These are phyloP conservation scores for Fusarium sp. DNA, from an alignment of 2,329 filamentous ascomycete species.

Conservation along the genomic window DNA sequence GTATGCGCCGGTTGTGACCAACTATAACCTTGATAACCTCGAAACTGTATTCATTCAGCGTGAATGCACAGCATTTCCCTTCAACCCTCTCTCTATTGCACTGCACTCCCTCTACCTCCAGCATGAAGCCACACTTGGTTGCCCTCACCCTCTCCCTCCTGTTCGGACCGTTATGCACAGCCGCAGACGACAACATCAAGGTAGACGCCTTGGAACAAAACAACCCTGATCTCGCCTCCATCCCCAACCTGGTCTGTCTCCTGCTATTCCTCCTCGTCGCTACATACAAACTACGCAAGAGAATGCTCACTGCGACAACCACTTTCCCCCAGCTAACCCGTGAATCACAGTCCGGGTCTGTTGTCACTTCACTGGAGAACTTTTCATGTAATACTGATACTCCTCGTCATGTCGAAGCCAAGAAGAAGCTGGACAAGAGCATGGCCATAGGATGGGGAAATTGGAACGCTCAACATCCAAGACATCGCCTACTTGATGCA, in stretches of 20 bases:
- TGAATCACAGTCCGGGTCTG: conserved; percentile 15
- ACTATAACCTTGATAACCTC: conserved; percentile 3
- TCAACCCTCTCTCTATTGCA: not conserved
- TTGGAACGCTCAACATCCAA: conserved; percentile 50
- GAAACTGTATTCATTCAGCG: not conserved
- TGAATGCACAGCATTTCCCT: not conserved
- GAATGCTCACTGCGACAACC: not conserved
- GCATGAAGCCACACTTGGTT: conserved; percentile 9
- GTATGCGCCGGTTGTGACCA: not conserved
- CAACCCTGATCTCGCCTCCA: conserved; percentile 15
- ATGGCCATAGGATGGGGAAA: conserved; percentile 44
- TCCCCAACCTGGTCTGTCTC: conserved; percentile 31
- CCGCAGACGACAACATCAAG: conserved; percentile 19
- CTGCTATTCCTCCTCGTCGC: not conserved
- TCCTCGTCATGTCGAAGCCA: conserved; percentile 45
- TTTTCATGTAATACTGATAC: conserved; percentile 29
- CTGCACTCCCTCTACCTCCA: not conserved
- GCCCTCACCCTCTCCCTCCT: conserved; percentile 15
- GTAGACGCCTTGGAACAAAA: conserved; percentile 10
- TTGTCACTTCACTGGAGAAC: conserved; percentile 42
- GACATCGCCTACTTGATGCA: conserved; percentile 53
- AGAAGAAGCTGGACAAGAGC: conserved; percentile 43
- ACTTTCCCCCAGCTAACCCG: conserved; percentile 9
- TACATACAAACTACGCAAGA: not conserved
- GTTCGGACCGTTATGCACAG: conserved; percentile 1